Evolutionary conservation across 768 basidiomycete species (phyloP), one percentile per base, ranked within the genome.

Genomic region (Tephrocybe sp.): DNA sequence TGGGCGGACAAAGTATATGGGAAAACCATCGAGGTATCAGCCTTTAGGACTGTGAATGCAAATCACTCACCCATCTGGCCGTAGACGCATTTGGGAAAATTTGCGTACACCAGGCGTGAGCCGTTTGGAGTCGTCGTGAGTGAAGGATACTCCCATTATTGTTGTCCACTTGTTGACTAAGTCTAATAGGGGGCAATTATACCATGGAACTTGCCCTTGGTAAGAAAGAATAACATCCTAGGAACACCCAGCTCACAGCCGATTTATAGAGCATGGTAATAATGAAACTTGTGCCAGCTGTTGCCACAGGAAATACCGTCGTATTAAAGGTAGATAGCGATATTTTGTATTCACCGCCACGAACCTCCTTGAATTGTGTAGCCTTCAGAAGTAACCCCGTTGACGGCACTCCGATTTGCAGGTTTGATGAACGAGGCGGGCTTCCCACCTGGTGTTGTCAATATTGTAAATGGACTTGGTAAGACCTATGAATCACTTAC

Each of bases 1-100:
- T 84, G 84, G 79, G 84, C 87, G 38, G 89, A 88, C 72, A 91
- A 91, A 69, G 64, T 80, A 41, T 66, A 72, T 3, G 83, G 82
- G 13, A 75, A 84, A 61, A 75, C 75, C 13, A 76, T 86, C 64
- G 83, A 86, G 42, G 51, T 50, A 29, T n/a, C n/a, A n/a, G n/a
- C n/a, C n/a, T n/a, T n/a, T n/a, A n/a, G n/a, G n/a, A n/a, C n/a
- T n/a, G n/a, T n/a, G n/a, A n/a, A n/a, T n/a, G n/a, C n/a, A n/a
- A n/a, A n/a, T n/a, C n/a, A n/a, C n/a, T n/a, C n/a, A n/a, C n/a
- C n/a, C n/a, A n/a, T n/a, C n/a, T n/a, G n/a, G n/a, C n/a, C n/a
- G n/a, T n/a, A 84, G 78, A 84, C 74, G 41, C 66, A 63, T 42
- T 73, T 76, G 43, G 57, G 59, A 39, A 84, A 84, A 64, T 69